Conservation (phyloP, 1,284 basidiomycete species). For the Schizopora paradoxa region DNA sequence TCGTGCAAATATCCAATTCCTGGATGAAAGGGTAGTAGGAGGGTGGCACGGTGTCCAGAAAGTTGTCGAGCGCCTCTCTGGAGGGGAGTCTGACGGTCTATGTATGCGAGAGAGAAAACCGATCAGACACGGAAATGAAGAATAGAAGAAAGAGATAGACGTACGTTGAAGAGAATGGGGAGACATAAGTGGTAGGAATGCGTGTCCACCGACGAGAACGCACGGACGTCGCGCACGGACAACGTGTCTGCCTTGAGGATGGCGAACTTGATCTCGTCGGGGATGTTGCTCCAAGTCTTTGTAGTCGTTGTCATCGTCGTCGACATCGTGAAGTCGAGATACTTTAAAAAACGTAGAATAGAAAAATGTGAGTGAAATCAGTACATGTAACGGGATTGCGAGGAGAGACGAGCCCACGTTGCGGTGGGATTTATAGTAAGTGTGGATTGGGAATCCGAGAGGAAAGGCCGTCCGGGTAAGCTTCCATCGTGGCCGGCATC, state of each 20-base stretch:
- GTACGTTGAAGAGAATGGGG: conserved; percentile 53
- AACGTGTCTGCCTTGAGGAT: conserved; percentile 51
- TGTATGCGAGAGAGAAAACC: background rate
- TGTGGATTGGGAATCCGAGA: no score
- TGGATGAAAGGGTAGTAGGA: conserved; percentile 49
- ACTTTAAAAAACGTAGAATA: no score
- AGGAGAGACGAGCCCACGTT: no score
- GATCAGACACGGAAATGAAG: conserved; percentile 12
- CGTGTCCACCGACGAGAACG: conserved; percentile 29
- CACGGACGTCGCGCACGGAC: conserved; percentile 34
- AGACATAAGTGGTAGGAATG: conserved; percentile 49
- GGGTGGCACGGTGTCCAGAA: conserved; percentile 51
- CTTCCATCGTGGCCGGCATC: no score
- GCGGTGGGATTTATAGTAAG: no score
- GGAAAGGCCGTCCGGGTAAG: no score
- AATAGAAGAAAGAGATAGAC: conserved; percentile 19
- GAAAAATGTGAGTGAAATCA: no score
- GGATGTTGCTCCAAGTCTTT: conserved; percentile 61
- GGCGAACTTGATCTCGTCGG: conserved; percentile 58
- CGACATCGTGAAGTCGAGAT: no score
- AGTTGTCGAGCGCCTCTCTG: conserved; percentile 41
- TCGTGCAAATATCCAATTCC: conserved; percentile 49
- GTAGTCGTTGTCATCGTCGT: no score
- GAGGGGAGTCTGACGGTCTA: conserved; percentile 46
- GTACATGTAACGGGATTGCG: no score